Evolutionary conservation across 208 protist genomes (phyloP).

Genomic region (Wallacemonas collosoma): DNA sequence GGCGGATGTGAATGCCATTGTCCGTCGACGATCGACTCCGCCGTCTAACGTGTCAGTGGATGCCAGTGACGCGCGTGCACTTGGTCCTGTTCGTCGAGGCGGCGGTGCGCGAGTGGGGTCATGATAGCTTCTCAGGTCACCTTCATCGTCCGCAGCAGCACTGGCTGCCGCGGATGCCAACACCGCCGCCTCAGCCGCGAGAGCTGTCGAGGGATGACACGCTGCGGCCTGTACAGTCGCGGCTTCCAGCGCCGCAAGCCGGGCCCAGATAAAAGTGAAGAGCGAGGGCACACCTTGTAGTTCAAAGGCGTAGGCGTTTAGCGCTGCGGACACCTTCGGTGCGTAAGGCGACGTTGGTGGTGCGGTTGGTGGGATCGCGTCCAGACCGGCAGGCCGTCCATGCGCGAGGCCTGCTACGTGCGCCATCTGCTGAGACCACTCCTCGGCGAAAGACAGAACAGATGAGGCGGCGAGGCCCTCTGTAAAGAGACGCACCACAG

Average conservation of each 20-base stretch:
- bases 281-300: constrained; percentile 76
- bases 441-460: constrained; percentile 47
- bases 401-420: constrained; percentile 5
- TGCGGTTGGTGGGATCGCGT: not conserved
- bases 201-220: not conserved
- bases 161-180: not conserved
- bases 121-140: not conserved
- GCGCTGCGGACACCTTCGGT: constrained; percentile 17
- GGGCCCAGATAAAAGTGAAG: constrained; percentile 57
- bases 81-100: no score
- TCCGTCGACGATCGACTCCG: not conserved
- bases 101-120: no score
- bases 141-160: not conserved
- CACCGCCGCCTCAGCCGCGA: not conserved
- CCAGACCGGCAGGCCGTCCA: not conserved
- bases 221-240: not conserved
- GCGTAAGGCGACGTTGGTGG: not conserved
- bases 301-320: constrained; percentile 56
- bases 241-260: constrained; percentile 43
- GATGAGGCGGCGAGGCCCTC: constrained; percentile 39
- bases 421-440: constrained; percentile 50
- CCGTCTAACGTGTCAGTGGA: not conserved
- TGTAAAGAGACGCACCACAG: constrained; percentile 53
- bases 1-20: not conserved
- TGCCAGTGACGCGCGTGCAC: no score